These are phyloP conservation scores for Aeschynomene evenia DNA, from an alignment of 306 rosid species.

Conservation along the genomic window DNA sequence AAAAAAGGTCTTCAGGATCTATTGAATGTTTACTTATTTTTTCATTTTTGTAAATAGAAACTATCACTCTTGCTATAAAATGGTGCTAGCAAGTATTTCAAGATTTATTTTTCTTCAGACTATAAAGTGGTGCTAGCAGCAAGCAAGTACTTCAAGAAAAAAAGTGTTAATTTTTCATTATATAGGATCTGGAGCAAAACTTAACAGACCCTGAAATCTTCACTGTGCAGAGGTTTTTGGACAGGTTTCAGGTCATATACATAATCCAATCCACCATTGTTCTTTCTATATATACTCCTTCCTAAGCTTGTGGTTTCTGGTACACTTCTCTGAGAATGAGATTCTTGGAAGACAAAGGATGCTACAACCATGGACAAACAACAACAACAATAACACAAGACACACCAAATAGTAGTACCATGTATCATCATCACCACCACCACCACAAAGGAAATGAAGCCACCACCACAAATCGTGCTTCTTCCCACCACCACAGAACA, in stretches of 20 bases:
- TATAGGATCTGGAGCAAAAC: slow-evolving; percentile 27
- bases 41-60: slow-evolving; percentile 5
- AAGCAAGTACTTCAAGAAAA: neutral
- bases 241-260: neutral
- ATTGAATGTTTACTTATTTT: neutral
- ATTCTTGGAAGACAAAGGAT: slow-evolving; percentile 73
- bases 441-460: slow-evolving; percentile 61
- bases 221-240: neutral
- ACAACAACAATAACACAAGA: slow-evolving; percentile 49
- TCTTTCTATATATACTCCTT: neutral
- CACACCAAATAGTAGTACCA: slow-evolving; percentile 41
- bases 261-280: neutral
- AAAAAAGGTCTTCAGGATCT: neutral
- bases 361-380: slow-evolving; percentile 58
- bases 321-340: slow-evolving; percentile 51
- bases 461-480: slow-evolving; percentile 30
- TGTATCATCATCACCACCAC: no score
- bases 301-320: neutral
- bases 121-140: no score
- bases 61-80: neutral
- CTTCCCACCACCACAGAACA: slow-evolving; percentile 43
- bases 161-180: neutral
- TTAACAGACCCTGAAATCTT: slow-evolving; percentile 25
- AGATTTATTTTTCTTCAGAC: slow-evolving; percentile 16
- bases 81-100: neutral